Percentiles rank a stretch among this genome's conserved stretches.
Conservation (phyloP, 768 basidiomycete genomes). For the Coprinopsis marcescibilis region DNA sequence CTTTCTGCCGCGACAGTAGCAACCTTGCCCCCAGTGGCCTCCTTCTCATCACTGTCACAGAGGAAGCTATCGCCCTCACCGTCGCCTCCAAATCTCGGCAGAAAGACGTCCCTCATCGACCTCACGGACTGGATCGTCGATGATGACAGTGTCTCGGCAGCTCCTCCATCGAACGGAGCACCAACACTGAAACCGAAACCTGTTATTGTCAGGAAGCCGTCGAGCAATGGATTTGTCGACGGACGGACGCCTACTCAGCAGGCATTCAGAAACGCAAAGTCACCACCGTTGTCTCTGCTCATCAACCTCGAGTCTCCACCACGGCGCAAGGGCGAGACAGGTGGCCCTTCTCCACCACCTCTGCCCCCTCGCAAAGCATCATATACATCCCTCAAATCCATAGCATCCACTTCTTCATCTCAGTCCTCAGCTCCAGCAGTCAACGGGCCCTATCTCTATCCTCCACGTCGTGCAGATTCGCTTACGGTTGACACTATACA, state of each 20-base stretch:
- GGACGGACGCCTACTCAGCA: slow-evolving; percentile 23
- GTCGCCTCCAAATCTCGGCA: slow-evolving; percentile 42
- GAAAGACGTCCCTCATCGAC: slow-evolving; percentile 62
- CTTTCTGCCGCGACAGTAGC: slow-evolving; percentile 40
- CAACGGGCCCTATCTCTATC: slow-evolving; percentile 22
- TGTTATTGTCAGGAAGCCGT: slow-evolving; percentile 3
- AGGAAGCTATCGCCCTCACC: slow-evolving; percentile 37
- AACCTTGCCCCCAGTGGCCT: slow-evolving; percentile 34
- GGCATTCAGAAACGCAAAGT: slow-evolving; percentile 13
- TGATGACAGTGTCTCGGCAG: slow-evolving; percentile 35
- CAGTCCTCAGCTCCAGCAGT: slow-evolving; percentile 12
- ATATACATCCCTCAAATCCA: slow-evolving; percentile 37
- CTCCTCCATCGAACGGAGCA: not conserved
- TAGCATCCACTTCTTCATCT: slow-evolving; percentile 30
- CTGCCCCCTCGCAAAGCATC: slow-evolving; percentile 67
- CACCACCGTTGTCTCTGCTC: slow-evolving; percentile 28
- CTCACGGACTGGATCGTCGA: slow-evolving; percentile 71
- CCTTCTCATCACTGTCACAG: slow-evolving; percentile 23
- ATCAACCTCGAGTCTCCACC: slow-evolving; percentile 53
- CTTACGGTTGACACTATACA: slow-evolving; percentile 45
- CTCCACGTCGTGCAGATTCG: slow-evolving; percentile 37
- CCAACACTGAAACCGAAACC: slow-evolving; percentile 10
- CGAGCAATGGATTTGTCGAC: not conserved
- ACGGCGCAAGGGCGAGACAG: slow-evolving; percentile 18
- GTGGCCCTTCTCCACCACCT: slow-evolving; percentile 38